phyloP scores from a whole-genome alignment of 1,284 basidiomycete genomes.

The Malassezia slooffiae region DNA sequence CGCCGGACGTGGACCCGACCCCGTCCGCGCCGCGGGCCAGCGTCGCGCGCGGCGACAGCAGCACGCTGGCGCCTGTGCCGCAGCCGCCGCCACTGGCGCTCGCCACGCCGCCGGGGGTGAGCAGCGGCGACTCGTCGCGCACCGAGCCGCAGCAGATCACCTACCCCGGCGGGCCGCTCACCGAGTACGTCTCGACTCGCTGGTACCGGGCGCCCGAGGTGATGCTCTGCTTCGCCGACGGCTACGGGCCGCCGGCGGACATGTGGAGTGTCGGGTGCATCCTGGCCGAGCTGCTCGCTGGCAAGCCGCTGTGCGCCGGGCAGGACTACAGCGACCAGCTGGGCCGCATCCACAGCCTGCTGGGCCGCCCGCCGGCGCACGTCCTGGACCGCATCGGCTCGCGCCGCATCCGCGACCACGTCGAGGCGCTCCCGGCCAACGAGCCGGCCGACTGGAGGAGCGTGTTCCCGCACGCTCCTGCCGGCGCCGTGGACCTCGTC shows the following conservation, averaged over 20 bases:
- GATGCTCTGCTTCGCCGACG: slow-evolving; percentile 43
- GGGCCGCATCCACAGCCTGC: slow-evolving; percentile 37
- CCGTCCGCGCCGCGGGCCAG: too few relatives aligned
- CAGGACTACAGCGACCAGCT: slow-evolving; percentile 46
- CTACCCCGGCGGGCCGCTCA: slow-evolving; percentile 42
- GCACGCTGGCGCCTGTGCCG: too few relatives aligned
- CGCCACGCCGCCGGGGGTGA: neutral
- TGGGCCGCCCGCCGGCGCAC: slow-evolving; percentile 33
- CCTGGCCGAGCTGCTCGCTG: slow-evolving; percentile 39
- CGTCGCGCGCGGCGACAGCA: too few relatives aligned
- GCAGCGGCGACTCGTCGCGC: neutral
- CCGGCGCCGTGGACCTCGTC: slow-evolving; percentile 36
- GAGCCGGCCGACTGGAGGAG: slow-evolving; percentile 23
- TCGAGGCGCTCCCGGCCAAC: slow-evolving; percentile 34
- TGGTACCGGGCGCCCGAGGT: slow-evolving; percentile 46
- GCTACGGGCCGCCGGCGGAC: slow-evolving; percentile 43
- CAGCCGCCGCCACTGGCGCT: too few relatives aligned
- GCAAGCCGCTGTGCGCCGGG: slow-evolving; percentile 42
- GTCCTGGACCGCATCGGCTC: slow-evolving; percentile 38
- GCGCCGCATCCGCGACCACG: slow-evolving; percentile 33
- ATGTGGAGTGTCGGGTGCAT: slow-evolving; percentile 46
- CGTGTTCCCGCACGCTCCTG: slow-evolving; percentile 30
- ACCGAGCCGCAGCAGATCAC: slow-evolving; percentile 13
- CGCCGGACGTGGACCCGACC: too few relatives aligned
- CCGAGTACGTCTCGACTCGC: slow-evolving; percentile 43